phyloP scores from a whole-genome alignment of 352 stramenopile genomes.

The Pythium grandisporangium region DNA sequence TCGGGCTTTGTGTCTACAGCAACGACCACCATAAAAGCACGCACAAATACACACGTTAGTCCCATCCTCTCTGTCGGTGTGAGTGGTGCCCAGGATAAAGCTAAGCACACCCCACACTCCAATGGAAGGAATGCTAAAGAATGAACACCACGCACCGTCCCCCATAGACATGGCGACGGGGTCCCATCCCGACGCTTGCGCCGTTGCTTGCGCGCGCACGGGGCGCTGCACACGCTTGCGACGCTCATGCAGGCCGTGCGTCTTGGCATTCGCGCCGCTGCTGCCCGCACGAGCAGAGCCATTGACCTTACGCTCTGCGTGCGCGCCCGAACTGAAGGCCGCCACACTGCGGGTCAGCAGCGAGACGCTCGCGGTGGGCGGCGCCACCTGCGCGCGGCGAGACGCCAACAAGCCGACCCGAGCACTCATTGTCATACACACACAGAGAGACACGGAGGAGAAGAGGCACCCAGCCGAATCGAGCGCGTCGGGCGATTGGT shows the following conservation, averaged over 20 bases:
- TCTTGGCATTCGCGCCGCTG: not conserved
- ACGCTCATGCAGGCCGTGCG: conserved; percentile 15
- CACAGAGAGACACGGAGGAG: too few species aligned
- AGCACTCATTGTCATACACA: conserved; percentile 14
- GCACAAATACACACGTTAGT: too few species aligned
- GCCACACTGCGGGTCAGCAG: not conserved
- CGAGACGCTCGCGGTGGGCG: not conserved
- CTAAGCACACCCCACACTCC: too few species aligned
- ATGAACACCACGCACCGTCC: too few species aligned
- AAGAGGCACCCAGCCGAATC: too few species aligned
- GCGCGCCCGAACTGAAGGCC: conserved; percentile 11
- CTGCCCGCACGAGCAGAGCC: conserved; percentile 1
- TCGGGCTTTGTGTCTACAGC: conserved; percentile 24
- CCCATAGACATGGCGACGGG: too few species aligned
- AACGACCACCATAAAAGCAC: too few species aligned
- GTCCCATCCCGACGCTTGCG: too few species aligned
- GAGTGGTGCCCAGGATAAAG: too few species aligned
- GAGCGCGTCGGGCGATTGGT: too few species aligned
- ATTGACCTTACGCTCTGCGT: conserved; percentile 11
- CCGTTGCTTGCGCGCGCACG: conserved; percentile 4
- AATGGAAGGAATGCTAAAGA: too few species aligned
- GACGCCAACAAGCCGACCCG: conserved; percentile 4
- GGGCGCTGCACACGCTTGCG: conserved; percentile 19
- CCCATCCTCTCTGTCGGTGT: too few species aligned
- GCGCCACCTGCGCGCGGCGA: conserved; percentile 3